Evolutionary conservation across 805 yeast species (phyloP).

Genomic region (Diddensiella caesifluorescens): DNA sequence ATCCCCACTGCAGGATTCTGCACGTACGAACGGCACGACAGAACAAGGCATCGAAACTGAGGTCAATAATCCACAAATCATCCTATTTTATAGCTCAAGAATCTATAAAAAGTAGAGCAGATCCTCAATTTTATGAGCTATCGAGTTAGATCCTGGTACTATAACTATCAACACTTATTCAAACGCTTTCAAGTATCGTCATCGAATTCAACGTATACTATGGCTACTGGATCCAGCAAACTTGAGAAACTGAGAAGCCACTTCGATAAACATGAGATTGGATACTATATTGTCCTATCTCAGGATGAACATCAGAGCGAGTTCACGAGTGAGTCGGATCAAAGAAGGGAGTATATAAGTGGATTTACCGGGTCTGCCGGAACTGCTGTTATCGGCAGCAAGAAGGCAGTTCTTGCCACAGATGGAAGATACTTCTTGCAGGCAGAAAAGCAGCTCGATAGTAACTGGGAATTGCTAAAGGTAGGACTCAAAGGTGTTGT

Average conservation of each 20-base stretch:
- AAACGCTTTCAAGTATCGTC: neutral
- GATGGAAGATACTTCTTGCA: slow-evolving; percentile 95
- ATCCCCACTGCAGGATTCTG: too few relatives aligned
- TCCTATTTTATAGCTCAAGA: too few relatives aligned
- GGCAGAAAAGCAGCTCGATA: slow-evolving; percentile 76
- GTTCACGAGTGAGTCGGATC: slow-evolving; percentile 76
- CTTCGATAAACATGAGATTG: slow-evolving; percentile 60
- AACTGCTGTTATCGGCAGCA: slow-evolving; percentile 69
- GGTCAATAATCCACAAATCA: too few relatives aligned
- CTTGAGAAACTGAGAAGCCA: slow-evolving; percentile 53
- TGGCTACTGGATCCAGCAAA: slow-evolving; percentile 32
- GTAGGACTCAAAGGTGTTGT: slow-evolving; percentile 69
- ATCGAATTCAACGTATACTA: neutral
- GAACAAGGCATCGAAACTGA: too few relatives aligned
- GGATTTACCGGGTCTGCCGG: slow-evolving; percentile 95
- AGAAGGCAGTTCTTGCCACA: slow-evolving; percentile 75
- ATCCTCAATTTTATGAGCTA: slow-evolving; percentile 12
- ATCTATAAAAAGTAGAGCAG: too few relatives aligned
- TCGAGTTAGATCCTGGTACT: slow-evolving; percentile 17
- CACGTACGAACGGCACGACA: too few relatives aligned
- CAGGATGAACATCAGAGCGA: slow-evolving; percentile 95
- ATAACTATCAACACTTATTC: slow-evolving; percentile 3
- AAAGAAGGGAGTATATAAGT: slow-evolving; percentile 73
- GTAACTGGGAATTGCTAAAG: slow-evolving; percentile 72
- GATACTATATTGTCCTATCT: slow-evolving; percentile 73